phyloP scores from a whole-genome alignment of 768 basidiomycete genomes.

The Russula ochroleuca region DNA sequence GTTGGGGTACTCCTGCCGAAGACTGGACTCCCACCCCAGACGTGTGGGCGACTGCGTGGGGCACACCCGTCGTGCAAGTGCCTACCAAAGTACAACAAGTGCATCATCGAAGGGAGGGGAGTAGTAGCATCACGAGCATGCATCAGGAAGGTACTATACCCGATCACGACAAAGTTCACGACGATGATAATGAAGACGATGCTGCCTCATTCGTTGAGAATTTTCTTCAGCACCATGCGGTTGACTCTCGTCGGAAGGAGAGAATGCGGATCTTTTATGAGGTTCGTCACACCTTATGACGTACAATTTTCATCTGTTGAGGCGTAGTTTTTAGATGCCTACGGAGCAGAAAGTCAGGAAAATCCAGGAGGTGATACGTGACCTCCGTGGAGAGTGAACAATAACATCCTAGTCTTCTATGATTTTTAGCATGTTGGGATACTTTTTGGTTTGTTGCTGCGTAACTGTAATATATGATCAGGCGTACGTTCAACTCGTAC shows the following conservation, averaged over 20 bases:
- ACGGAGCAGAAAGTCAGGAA: slow-evolving; percentile 50
- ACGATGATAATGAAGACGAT: slow-evolving; percentile 22
- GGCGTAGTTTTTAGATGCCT: slow-evolving; percentile 38
- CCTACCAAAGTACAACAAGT: slow-evolving; percentile 1
- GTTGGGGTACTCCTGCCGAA: slow-evolving; percentile 19
- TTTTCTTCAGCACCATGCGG: slow-evolving; percentile 41
- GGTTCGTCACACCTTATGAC: slow-evolving; percentile 35
- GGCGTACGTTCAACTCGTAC: not conserved
- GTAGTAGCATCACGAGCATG: slow-evolving; percentile 24
- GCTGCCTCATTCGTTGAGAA: slow-evolving; percentile 43
- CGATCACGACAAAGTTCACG: not conserved
- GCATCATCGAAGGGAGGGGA: slow-evolving; percentile 12
- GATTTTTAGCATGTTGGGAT: not conserved
- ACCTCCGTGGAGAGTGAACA: slow-evolving; percentile 33
- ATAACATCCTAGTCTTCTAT: slow-evolving; percentile 1
- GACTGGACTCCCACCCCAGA: slow-evolving; percentile 22
- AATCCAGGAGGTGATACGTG: slow-evolving; percentile 47
- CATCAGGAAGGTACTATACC: slow-evolving; percentile 11
- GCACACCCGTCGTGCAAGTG: not conserved
- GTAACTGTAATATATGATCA: slow-evolving; percentile 10
- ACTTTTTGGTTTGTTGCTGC: slow-evolving; percentile 6
- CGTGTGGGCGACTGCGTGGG: slow-evolving; percentile 19
- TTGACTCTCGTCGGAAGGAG: slow-evolving; percentile 38
- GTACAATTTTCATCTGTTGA: not conserved
- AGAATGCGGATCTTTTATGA: slow-evolving; percentile 51